phyloP scores from a whole-genome alignment of 2,329 filamentous ascomycete genomes.

The Aspergillus hiratsukae region DNA sequence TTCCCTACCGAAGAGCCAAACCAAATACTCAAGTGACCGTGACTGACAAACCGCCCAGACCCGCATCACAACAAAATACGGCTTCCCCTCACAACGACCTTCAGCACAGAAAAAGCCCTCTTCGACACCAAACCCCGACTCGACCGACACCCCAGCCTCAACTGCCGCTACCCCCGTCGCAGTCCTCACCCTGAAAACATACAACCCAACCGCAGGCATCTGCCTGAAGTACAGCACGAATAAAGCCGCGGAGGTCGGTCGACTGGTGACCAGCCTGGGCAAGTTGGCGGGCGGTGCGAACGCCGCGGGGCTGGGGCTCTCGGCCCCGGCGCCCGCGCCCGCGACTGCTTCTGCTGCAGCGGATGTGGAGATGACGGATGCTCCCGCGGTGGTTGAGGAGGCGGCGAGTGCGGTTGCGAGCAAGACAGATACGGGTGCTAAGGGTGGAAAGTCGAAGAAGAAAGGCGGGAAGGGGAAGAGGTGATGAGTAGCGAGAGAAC shows the following conservation, averaged over 20 bases:
- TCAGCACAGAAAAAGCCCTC: conserved; percentile 19
- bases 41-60: conserved; percentile 55
- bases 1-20: conserved; percentile 1
- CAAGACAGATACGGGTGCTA: conserved; percentile 17
- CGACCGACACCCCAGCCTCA: conserved; percentile 48
- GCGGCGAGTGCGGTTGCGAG: conserved; percentile 14
- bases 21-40: conserved; percentile 2
- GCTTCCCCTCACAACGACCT: conserved; percentile 46
- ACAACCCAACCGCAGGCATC: conserved; percentile 74
- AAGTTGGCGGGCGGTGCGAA: conserved; percentile 64
- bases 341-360: conserved; percentile 29
- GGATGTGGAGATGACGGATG: conserved; percentile 34
- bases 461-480: conserved; percentile 71
- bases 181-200: conserved; percentile 80
- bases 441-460: conserved; percentile 44
- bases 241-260: conserved; percentile 83
- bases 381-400: conserved; percentile 25
- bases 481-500: conserved; percentile 31
- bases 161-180: conserved; percentile 63
- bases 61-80: conserved; percentile 88
- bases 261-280: conserved; percentile 73
- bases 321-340: conserved; percentile 25
- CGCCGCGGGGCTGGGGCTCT: conserved; percentile 51
- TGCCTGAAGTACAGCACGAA: conserved; percentile 87
- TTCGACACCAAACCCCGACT: conserved; percentile 28